phyloP scores from a whole-genome alignment of 257 asterid species.

The Catharanthus roseus region DNA sequence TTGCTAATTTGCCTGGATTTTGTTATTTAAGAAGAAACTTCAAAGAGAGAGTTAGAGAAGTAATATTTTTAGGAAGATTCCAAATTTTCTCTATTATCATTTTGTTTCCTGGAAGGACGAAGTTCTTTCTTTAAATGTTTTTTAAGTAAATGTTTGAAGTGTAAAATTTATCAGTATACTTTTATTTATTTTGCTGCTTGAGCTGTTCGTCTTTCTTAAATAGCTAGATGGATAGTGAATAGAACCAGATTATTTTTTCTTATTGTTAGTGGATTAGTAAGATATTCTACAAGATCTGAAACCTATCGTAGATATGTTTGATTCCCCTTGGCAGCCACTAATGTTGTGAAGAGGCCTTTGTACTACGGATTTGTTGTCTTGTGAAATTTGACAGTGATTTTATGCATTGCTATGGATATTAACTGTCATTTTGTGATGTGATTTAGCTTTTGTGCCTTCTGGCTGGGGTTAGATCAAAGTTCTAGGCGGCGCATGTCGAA shows the following conservation, averaged over 20 bases:
- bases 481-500: slow-evolving; percentile 58
- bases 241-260: neutral
- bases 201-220: neutral
- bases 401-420: slow-evolving; percentile 7
- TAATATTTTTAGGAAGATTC: neutral
- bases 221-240: neutral
- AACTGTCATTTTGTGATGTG: slow-evolving; percentile 21
- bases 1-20: neutral
- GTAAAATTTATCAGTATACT: neutral
- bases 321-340: neutral
- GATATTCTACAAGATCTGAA: neutral
- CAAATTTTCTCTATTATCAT: neutral
- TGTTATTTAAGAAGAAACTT: neutral
- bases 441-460: slow-evolving; percentile 81
- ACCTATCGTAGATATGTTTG: neutral
- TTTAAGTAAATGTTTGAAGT: too few relatives aligned
- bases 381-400: neutral
- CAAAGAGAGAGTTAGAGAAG: neutral
- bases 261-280: neutral
- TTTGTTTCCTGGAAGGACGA: neutral
- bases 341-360: neutral
- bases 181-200: neutral
- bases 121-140: neutral
- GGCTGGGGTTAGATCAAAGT: slow-evolving; percentile 71
- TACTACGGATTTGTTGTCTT: neutral